These are phyloP conservation scores for Toxicodendron radicans DNA, from an alignment of 345 rosid genomes.

Conservation along the genomic window DNA sequence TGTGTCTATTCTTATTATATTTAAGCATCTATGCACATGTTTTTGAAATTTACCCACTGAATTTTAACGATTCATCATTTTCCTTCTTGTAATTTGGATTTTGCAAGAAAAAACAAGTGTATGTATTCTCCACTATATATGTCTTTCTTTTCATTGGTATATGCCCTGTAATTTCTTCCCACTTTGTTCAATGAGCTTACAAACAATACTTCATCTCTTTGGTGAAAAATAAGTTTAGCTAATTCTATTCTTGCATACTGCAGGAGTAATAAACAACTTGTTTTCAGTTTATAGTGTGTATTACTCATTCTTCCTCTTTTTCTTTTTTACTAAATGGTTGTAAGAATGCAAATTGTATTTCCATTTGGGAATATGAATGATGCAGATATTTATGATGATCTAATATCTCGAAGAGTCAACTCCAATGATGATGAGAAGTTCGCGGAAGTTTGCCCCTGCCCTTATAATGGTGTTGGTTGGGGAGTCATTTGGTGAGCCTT, in stretches of 20 bases:
- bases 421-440: slow-evolving; percentile 98
- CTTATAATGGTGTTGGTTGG: slow-evolving; percentile 93
- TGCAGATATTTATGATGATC: slow-evolving; percentile 89
- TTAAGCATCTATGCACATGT: slow-evolving; percentile 6
- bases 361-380: slow-evolving; percentile 10
- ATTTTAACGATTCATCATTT: slow-evolving; percentile 77
- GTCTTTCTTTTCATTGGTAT: slow-evolving; percentile 95
- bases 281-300: slow-evolving; percentile 88
- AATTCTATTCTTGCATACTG: slow-evolving; percentile 24
- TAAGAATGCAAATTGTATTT: slow-evolving; percentile 1
- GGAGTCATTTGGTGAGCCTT: slow-evolving; percentile 81
- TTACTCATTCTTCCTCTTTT: slow-evolving; percentile 5
- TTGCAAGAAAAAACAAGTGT: slow-evolving; percentile 82
- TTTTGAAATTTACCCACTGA: slow-evolving; percentile 1
- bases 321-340: background rate
- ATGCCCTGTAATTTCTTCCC: background rate
- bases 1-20: slow-evolving; percentile 1
- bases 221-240: slow-evolving; percentile 16
- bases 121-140: slow-evolving; percentile 76
- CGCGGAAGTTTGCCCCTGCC: slow-evolving; percentile 95
- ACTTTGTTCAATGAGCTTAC: slow-evolving; percentile 10
- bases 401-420: slow-evolving; percentile 89
- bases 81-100: slow-evolving; percentile 80
- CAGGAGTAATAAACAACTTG: slow-evolving; percentile 98
- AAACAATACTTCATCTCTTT: slow-evolving; percentile 7